Evolutionary conservation across 495 filamentous ascomycete genomes (phyloP).

Genomic region (Penicillium soppii): DNA sequence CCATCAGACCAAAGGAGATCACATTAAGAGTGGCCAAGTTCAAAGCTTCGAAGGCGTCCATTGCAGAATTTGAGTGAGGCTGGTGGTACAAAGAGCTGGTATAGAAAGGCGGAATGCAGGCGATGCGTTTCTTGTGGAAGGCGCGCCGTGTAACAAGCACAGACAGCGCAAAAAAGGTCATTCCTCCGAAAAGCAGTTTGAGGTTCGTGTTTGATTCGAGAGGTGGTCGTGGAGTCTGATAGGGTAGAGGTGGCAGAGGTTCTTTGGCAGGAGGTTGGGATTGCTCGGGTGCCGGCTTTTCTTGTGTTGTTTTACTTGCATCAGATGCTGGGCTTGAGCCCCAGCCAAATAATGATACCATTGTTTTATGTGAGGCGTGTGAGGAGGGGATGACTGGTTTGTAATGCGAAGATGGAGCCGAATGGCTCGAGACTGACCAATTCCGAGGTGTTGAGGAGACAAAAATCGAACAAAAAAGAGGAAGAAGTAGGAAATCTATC

Average conservation of each 20-base stretch:
- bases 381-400: conserved; percentile 9
- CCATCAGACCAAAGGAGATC: conserved; percentile 65
- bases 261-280: neutral
- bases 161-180: conserved; percentile 69
- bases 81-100: conserved; percentile 50
- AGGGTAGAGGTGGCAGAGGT: conserved; percentile 14
- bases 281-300: conserved; percentile 2
- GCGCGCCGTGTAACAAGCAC: conserved; percentile 69
- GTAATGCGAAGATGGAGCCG: conserved; percentile 6
- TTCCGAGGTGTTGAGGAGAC: neutral
- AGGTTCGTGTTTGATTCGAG: conserved; percentile 29
- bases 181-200: conserved; percentile 67
- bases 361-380: conserved; percentile 6
- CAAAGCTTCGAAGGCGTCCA: conserved; percentile 75
- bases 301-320: conserved; percentile 3
- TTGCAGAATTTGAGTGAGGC: conserved; percentile 49
- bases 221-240: conserved; percentile 11
- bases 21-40: conserved; percentile 83
- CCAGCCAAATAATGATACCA: conserved; percentile 32
- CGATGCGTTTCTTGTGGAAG: conserved; percentile 51
- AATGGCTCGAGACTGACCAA: neutral
- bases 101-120: conserved; percentile 64
- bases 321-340: conserved; percentile 27
- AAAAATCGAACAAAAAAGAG: neutral
- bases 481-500: neutral